Conservation (phyloP, 2,329 filamentous ascomycete species). For the Fusarium foetens region DNA sequence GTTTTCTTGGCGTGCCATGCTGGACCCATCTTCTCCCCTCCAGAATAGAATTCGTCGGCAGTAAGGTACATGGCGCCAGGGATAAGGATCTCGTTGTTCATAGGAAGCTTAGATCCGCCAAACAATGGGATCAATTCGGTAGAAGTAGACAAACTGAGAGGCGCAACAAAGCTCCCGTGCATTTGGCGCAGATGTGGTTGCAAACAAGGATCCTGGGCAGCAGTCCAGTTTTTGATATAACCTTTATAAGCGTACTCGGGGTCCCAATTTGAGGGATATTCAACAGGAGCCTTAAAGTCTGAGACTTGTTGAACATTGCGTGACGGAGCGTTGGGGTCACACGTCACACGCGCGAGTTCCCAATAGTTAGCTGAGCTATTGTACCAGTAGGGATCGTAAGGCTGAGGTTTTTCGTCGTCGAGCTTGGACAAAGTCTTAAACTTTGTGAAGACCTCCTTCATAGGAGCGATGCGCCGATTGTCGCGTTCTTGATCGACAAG, state of each 20-base stretch:
- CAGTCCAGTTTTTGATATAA: slow-evolving; percentile 67
- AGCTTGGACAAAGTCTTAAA: slow-evolving; percentile 55
- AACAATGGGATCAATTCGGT: slow-evolving; percentile 69
- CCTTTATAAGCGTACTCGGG: slow-evolving; percentile 56
- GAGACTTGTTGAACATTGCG: slow-evolving; percentile 49
- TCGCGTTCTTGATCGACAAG: slow-evolving; percentile 60
- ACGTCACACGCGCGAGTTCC: slow-evolving; percentile 66
- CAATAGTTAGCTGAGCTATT: slow-evolving; percentile 64
- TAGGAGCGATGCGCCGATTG: slow-evolving; percentile 55
- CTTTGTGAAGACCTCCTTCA: slow-evolving; percentile 55
- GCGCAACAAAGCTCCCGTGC: slow-evolving; percentile 68
- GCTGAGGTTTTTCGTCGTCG: slow-evolving; percentile 48
- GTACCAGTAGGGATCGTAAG: slow-evolving; percentile 61
- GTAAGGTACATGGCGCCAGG: slow-evolving; percentile 73
- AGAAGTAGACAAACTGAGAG: slow-evolving; percentile 61
- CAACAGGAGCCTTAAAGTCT: slow-evolving; percentile 47
- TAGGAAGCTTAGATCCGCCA: slow-evolving; percentile 69
- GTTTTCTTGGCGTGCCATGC: slow-evolving; percentile 68
- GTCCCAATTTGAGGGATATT: slow-evolving; percentile 49
- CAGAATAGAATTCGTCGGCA: slow-evolving; percentile 67
- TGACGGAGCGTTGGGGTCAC: slow-evolving; percentile 64
- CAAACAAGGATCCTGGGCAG: slow-evolving; percentile 67
- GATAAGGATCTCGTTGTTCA: slow-evolving; percentile 73
- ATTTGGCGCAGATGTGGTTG: slow-evolving; percentile 62
- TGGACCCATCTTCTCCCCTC: slow-evolving; percentile 64